phyloP scores from a whole-genome alignment of 2,329 filamentous ascomycete species.

The Aspergillus felis region DNA sequence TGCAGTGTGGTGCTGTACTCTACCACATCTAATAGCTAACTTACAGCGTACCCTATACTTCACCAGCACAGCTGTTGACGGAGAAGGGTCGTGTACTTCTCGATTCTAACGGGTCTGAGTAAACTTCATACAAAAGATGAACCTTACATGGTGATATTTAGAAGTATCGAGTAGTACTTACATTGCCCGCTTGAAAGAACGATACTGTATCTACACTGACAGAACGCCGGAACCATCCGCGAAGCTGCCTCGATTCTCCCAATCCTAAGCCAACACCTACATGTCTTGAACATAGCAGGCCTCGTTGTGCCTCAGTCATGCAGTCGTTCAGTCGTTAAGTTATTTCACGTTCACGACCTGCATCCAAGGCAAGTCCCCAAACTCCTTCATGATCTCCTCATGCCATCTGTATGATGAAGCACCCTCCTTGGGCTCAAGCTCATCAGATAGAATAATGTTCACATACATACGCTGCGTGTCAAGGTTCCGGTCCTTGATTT shows the following conservation, averaged over 20 bases:
- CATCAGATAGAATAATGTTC: slow-evolving; percentile 61
- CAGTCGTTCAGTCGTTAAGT: not conserved
- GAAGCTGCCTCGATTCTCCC: not conserved
- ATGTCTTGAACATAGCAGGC: not conserved
- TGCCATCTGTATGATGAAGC: not conserved
- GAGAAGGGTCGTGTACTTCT: no score
- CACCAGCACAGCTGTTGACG: no score
- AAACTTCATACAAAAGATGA: not conserved
- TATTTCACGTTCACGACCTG: not conserved
- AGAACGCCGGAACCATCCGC: not conserved
- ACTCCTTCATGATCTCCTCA: slow-evolving; percentile 4
- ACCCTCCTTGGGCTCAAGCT: slow-evolving; percentile 52
- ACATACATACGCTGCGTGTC: slow-evolving; percentile 52
- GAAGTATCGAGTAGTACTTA: not conserved
- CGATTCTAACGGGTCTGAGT: not conserved
- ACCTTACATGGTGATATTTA: not conserved
- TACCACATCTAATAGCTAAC: no score
- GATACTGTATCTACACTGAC: not conserved
- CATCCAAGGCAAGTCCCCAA: slow-evolving; percentile 1
- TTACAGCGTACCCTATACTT: no score
- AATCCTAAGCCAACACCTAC: not conserved
- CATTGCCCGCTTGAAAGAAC: not conserved
- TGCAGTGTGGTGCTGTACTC: no score
- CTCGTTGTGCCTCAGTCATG: not conserved
- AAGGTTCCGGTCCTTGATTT: slow-evolving; percentile 52